Percentiles rank a stretch among this genome's conserved stretches.
Evolutionary conservation across 768 basidiomycete genomes (phyloP).

Genomic region (Piloderma croceum): DNA sequence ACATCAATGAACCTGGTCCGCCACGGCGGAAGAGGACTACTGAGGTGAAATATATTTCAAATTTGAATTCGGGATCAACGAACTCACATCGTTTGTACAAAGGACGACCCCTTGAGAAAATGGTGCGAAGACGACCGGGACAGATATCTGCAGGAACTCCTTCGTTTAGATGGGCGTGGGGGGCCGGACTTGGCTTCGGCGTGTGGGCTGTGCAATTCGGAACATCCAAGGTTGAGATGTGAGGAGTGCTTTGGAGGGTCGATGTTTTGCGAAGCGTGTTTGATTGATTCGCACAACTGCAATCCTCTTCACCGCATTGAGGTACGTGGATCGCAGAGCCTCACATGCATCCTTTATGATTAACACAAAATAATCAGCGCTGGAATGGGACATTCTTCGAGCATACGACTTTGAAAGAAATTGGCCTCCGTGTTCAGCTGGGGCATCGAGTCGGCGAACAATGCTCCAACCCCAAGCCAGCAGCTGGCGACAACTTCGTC

Average conservation of each 20-base stretch:
- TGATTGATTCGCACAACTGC: conserved; percentile 8
- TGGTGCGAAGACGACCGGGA: too few species aligned
- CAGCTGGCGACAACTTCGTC: conserved; percentile 6
- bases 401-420: conserved; percentile 9
- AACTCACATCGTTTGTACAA: too few species aligned
- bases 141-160: conserved; percentile 6
- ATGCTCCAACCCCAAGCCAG: conserved; percentile 2
- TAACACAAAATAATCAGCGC: conserved; percentile 8
- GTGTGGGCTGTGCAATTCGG: neutral
- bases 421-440: conserved; percentile 21
- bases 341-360: neutral
- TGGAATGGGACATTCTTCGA: conserved; percentile 18
- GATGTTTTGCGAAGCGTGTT: conserved; percentile 10
- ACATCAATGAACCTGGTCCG: too few species aligned
- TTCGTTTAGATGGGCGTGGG: conserved; percentile 15
- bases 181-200: conserved; percentile 5
- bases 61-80: too few species aligned
- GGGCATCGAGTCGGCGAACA: conserved; percentile 2
- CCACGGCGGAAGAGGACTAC: too few species aligned
- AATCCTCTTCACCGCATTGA: conserved; percentile 15
- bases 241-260: conserved; percentile 1
- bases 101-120: too few species aligned
- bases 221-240: too few species aligned
- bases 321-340: conserved; percentile 10
- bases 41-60: too few species aligned